Evolutionary conservation across 768 basidiomycete species (phyloP), one percentile per base, ranked within the genome.

Genomic region (Mycena alexandri): DNA sequence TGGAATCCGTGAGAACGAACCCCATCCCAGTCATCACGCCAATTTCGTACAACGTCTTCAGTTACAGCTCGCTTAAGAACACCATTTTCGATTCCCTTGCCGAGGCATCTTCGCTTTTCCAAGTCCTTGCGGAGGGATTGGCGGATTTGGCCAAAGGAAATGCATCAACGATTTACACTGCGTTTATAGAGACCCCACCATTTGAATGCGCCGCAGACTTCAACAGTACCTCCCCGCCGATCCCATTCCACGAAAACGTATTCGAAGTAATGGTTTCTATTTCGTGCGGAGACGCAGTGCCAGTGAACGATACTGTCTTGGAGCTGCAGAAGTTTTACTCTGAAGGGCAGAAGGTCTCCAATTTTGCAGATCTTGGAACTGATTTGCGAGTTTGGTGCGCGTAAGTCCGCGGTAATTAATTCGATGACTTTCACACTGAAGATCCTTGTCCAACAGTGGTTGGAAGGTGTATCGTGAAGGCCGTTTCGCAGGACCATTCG

Each of bases 121-220:
- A 46, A n/a, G 44, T 24, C 25, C 56, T 68, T 29, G 82, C 83
- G 2, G 52, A 75, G 12, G 80, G 68, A 7, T 73, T 84, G 1
- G 75, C 81, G 5, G 77, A 75, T 4, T 72, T 84, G 36, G 75
- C 78, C 6, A 73, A 58, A 14, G 80, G 81, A 1, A 71, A 81
- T 61, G 79, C 75, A 7, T 65, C 60, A 5, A 44, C 64, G 3
- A 46, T 82, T 16, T 80, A 77, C 52, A 42, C 34, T 12, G 34
- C 65, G 10, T 43, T 72, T 10, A 33, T 65, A 5, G 63, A 61
- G 25, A 24, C 53, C 1, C 71, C 71, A 19, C 69, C 73, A 0
- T 79, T 78, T 67, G 60, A 78, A 36, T 82, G 80, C 61, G 62
- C 77, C 13, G 79, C 76, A 53, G 74, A 34, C 14, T 48, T 46